These are phyloP conservation scores for Juncus effusus DNA, from an alignment of 176 grass and related monocot genomes.

Conservation along the genomic window DNA sequence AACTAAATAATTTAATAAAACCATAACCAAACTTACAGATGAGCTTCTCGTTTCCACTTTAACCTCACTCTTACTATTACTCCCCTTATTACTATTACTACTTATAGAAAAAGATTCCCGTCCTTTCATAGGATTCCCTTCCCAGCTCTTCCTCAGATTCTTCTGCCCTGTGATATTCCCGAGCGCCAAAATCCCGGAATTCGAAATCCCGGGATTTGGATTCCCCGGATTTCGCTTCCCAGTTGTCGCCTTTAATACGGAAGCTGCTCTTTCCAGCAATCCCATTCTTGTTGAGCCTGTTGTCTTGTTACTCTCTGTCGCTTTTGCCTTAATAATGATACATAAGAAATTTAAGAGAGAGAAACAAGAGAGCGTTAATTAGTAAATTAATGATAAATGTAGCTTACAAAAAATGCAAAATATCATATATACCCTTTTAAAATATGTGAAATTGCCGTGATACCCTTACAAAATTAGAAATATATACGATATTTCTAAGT, in stretches of 20 bases:
- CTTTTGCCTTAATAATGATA: background rate
- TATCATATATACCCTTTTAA: no score
- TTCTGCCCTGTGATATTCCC: constrained; percentile 22
- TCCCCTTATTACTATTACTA: constrained; percentile 20
- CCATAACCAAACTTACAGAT: constrained; percentile 26
- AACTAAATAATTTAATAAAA: background rate
- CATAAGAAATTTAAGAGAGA: no score
- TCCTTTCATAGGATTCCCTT: constrained; percentile 33
- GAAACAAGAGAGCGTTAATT: no score
- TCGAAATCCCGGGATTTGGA: constrained; percentile 1
- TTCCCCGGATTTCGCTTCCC: constrained; percentile 27
- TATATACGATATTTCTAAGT: no score
- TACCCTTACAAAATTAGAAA: no score
- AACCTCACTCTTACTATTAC: constrained; percentile 17
- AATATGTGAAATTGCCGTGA: no score
- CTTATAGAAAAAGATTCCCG: constrained; percentile 26
- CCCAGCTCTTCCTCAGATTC: constrained; percentile 40
- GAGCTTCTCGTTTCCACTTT: constrained; percentile 40
- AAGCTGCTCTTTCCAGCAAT: constrained; percentile 35
- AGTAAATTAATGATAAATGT: no score
- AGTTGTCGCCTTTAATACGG: constrained; percentile 33
- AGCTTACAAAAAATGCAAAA: no score
- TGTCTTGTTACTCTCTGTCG: constrained; percentile 20
- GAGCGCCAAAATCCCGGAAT: constrained; percentile 10
- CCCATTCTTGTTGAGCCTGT: constrained; percentile 30